phyloP scores from a whole-genome alignment of 306 rosid genomes.

The Fragaria ananassa region DNA sequence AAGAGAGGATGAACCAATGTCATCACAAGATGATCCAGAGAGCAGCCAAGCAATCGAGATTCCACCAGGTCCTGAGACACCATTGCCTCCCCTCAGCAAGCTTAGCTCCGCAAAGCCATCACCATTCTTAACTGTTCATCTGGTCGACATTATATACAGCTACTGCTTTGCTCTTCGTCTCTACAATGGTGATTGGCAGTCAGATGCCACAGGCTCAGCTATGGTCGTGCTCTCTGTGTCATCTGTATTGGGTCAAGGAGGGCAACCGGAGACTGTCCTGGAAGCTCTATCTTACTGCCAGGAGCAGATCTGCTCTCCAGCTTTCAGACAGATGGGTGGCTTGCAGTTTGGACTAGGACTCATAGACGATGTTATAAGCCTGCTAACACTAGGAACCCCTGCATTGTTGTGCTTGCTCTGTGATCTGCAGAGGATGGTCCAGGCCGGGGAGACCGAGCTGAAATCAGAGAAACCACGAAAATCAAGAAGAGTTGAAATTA shows the following conservation, averaged over 20 bases:
- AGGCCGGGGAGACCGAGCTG: conserved; percentile 54
- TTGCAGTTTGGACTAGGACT: conserved; percentile 63
- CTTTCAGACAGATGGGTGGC: conserved; percentile 69
- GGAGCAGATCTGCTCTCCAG: conserved; percentile 76
- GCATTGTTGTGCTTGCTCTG: conserved; percentile 66
- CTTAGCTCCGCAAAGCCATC: conserved; percentile 78
- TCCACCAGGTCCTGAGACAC: conserved; percentile 67
- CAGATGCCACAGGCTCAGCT: conserved; percentile 68
- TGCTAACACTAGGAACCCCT: conserved; percentile 5
- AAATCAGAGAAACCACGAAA: conserved; percentile 54
- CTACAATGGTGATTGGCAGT: conserved; percentile 85
- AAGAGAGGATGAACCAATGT: conserved; percentile 25
- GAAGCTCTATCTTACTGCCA: conserved; percentile 73
- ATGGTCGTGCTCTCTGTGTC: conserved; percentile 65
- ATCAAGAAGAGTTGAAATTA: conserved; percentile 36
- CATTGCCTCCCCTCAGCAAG: conserved; percentile 63
- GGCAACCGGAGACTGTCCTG: conserved; percentile 59
- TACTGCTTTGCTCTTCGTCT: conserved; percentile 80
- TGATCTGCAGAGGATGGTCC: conserved; percentile 59
- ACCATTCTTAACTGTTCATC: conserved; percentile 68
- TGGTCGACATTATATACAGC: conserved; percentile 69
- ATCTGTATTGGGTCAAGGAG: conserved; percentile 67
- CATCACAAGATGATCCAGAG: conserved; percentile 29
- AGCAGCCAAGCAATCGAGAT: conserved; percentile 39
- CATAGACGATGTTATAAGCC: conserved; percentile 46